These are phyloP conservation scores for Akebia trifoliata DNA, from an alignment of 164 flowering plant species.

Conservation along the genomic window DNA sequence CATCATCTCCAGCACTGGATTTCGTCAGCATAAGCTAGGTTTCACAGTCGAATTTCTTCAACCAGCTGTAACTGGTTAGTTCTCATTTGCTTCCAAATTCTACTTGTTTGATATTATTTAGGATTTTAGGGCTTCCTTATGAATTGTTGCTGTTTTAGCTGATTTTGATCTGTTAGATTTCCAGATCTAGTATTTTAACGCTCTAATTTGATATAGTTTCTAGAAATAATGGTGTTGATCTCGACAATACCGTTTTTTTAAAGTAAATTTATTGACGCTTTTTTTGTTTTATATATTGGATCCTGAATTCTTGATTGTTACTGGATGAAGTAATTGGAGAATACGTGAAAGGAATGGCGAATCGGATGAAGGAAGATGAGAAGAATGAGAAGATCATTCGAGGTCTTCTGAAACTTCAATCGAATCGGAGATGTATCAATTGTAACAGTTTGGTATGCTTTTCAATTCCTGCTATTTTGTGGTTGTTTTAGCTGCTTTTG, in stretches of 20 bases:
- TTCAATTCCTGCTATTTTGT: not conserved
- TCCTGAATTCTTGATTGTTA: not conserved
- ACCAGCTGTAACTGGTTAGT: not conserved
- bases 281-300: not conserved
- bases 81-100: not conserved
- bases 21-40: constrained; percentile 12
- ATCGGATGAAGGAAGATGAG: constrained; percentile 82
- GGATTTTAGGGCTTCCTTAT: not conserved
- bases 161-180: not conserved
- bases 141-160: not conserved
- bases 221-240: too few species aligned
- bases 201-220: too few species aligned
- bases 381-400: constrained; percentile 83
- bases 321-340: constrained; percentile 7
- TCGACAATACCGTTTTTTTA: too few species aligned
- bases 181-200: constrained; percentile 5
- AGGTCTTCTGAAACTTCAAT: constrained; percentile 69
- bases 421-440: constrained; percentile 77
- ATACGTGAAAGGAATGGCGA: constrained; percentile 48
- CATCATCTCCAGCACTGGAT: too few species aligned
- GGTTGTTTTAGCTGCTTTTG: too few species aligned
- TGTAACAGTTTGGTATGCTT: constrained; percentile 77
- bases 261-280: too few species aligned
- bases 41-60: constrained; percentile 4
- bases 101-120: not conserved